Conservation (phyloP, 1,284 basidiomycete species). For the Puccinia novopanici region DNA sequence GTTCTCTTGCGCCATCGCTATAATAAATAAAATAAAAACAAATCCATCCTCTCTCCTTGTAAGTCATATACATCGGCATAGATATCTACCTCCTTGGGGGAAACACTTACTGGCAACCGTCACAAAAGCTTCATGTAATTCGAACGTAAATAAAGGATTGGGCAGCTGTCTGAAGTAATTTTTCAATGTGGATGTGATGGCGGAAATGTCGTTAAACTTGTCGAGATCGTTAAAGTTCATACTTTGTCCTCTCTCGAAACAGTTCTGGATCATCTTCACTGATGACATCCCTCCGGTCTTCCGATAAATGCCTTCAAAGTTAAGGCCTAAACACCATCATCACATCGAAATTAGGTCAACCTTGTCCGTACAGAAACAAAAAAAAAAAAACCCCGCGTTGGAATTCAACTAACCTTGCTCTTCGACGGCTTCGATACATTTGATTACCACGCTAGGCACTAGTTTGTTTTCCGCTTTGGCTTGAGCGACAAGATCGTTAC, state of each 20-base stretch:
- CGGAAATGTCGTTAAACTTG: slow-evolving; percentile 93
- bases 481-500: slow-evolving; percentile 81
- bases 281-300: slow-evolving; percentile 92
- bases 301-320: slow-evolving; percentile 93
- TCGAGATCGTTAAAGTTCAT: slow-evolving; percentile 87
- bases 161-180: slow-evolving; percentile 92
- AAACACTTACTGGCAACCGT: slow-evolving; percentile 39
- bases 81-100: too few relatives aligned
- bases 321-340: slow-evolving; percentile 68
- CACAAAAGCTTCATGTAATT: slow-evolving; percentile 81
- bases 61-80: too few relatives aligned
- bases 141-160: slow-evolving; percentile 83
- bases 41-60: background rate
- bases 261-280: slow-evolving; percentile 86
- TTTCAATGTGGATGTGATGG: slow-evolving; percentile 94
- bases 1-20: slow-evolving; percentile 65
- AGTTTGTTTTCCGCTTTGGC: slow-evolving; percentile 71
- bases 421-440: slow-evolving; percentile 92
- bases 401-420: slow-evolving; percentile 67
- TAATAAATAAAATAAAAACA: slow-evolving; percentile 62
- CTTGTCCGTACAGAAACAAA: too few relatives aligned
- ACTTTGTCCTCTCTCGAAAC: slow-evolving; percentile 81
- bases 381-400: too few relatives aligned
- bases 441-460: slow-evolving; percentile 87
- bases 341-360: background rate